Evolutionary conservation across 148 eudicot species (phyloP), one percentile per base, ranked within the genome.

Genomic region (Rheum nobile): DNA sequence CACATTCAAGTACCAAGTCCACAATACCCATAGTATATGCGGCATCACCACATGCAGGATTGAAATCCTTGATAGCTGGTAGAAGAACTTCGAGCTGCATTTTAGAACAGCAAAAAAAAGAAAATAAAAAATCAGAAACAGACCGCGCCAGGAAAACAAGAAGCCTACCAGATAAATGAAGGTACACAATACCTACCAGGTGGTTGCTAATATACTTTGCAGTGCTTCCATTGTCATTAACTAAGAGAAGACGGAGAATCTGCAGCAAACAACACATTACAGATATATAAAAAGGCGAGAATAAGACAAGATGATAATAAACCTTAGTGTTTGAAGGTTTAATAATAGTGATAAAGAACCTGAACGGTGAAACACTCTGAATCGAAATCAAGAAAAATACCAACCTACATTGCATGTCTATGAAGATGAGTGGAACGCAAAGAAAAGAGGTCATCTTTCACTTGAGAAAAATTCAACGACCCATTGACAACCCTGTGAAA

Each of bases 401-500:
- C 75, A 78, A 88, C 99, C 96, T 96, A 97, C 97, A 88, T 92
- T 74, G 97, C 99, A 81, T 96, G 99, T 80, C 99, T 86, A 71
- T 96, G 90, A 79, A 96, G 95, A 89, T 96, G 99, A 86, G 92
- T 90, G 72, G 90, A 88, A 75, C 90, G 99, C 85, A 96, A 81
- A 37, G 99, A 87, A 72, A 89, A 80, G 65, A 89, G 90, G 54
- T 97, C 99, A 78, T 90, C 88, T 74, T 86, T 87, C 63, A 87
- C 92, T 74, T 84, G 87, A 75, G 89, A 85, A 61, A 90, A 91
- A 79, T 78, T 77, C 77, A 89, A 77, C 72, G 99, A 96, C 59
- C 99, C 99, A 84, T 92, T 89, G 80, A 93, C 97, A 85, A 96
- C 96, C 89, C 90, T 92, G 82, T 96, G 88, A 86, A 92, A 96